Base-by-base conservation (phyloP, 208 protist genomes). In the Wallacemonas collosoma region DNA sequence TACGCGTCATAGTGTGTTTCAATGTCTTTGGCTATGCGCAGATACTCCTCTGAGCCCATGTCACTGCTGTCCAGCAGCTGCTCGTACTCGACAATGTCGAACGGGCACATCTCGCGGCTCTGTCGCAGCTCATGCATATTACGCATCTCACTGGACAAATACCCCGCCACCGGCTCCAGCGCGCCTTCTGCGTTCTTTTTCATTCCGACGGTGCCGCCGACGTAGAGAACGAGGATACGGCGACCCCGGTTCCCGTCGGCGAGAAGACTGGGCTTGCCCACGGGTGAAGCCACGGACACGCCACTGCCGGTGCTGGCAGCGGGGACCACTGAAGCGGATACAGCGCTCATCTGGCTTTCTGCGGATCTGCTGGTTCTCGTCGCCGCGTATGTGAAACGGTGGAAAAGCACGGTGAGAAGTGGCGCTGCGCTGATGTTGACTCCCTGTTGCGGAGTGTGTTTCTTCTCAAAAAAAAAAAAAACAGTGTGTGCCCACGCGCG, bases 161-260 rank as follows among this genome's bases (percentile, higher is more conserved):
- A 96, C 2, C 85, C 87, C 38, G 87, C 80, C 35, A 67, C 68
- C 1, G 92, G 90, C 71, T 86, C 82, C 3, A 93, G 85, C 17
- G 76, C 62, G n/a, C 89, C 89, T 55, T 86, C 77, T 5, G 51
- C 47, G 69, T 82, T 91, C 56, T 89, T 82, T 62, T 86, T 94
- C 93, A 98, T 98, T 9, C 93, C 93, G 48, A 97, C 87, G 39
- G 93, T 97, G 6, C 95, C 93, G 35, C 93, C 93, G 9, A 92
- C 81, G 57, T 98, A 97, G 43, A 98, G 72, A 4, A 96, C 80
- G 11, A 95, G 80, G 1, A 97, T 86, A 56, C 82, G 78, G 1
- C 80, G 75, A 1, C 50, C 60, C 4, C 60, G 60, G n/a, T 51
- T 2, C 41, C 60, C n/a, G 1, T 41, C 60, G 4, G 39, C 43